phyloP scores from a whole-genome alignment of 768 basidiomycete species.

The Termitomyces sp. region DNA sequence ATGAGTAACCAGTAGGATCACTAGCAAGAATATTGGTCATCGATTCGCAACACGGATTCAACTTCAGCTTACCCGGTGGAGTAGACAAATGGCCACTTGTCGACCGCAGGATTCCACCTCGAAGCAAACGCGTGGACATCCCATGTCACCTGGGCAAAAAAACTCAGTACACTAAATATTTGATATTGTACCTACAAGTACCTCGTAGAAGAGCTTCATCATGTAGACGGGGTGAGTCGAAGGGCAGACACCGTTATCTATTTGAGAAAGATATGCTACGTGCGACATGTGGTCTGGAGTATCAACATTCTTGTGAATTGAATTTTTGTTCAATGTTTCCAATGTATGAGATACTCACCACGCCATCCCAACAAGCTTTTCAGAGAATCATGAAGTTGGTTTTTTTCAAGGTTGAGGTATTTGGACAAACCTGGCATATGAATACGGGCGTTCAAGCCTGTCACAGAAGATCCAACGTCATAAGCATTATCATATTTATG shows the following conservation, averaged over 20 bases:
- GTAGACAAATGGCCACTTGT: conserved; percentile 38
- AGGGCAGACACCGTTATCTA: conserved; percentile 35
- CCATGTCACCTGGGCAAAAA: conserved; percentile 28
- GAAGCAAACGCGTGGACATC: conserved; percentile 25
- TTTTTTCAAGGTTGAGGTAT: not conserved
- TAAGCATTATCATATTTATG: not conserved
- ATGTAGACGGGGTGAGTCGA: conserved; percentile 27
- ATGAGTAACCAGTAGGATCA: conserved; percentile 46
- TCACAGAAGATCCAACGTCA: conserved; percentile 1
- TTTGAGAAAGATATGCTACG: conserved; percentile 24
- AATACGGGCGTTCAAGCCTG: conserved; percentile 30
- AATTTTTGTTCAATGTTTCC: not conserved
- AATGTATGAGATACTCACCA: conserved; percentile 16
- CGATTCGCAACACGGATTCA: not conserved
- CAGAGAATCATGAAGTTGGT: not conserved
- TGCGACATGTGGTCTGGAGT: conserved; percentile 31
- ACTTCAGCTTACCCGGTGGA: conserved; percentile 31
- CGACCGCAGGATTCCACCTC: conserved; percentile 27
- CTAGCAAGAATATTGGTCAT: conserved; percentile 18
- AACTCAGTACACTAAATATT: not conserved
- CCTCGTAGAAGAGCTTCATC: conserved; percentile 36
- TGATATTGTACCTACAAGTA: not conserved
- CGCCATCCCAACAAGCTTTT: conserved; percentile 34
- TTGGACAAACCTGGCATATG: conserved; percentile 24
- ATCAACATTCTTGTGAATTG: conserved; percentile 28